These are phyloP conservation scores for Cetraspora pellucida DNA, from an alignment of 192 early-diverging fungal genomes.

Conservation along the genomic window DNA sequence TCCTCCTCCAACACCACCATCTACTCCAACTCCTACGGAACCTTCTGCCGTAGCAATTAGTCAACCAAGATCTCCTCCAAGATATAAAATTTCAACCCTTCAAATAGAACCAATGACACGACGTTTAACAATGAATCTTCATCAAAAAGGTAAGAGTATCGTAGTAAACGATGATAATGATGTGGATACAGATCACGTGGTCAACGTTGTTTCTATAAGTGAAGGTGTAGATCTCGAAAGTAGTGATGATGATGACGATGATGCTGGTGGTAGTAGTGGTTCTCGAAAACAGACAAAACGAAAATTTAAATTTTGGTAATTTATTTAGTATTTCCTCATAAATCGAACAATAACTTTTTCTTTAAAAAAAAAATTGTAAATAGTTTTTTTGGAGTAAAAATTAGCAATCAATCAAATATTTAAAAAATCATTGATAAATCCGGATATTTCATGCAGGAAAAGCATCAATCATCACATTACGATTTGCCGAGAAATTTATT, in stretches of 20 bases:
- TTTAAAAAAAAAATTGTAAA: too few species aligned
- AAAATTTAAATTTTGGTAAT: not conserved
- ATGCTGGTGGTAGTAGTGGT: not conserved
- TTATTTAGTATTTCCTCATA: too few species aligned
- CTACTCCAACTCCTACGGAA: not conserved
- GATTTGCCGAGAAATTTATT: too few species aligned
- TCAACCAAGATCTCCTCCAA: not conserved
- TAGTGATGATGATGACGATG: not conserved
- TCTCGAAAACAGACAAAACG: not conserved
- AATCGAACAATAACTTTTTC: too few species aligned
- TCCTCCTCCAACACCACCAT: slow-evolving; percentile 2
- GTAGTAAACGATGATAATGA: slow-evolving; percentile 11
- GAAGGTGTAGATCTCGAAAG: not conserved
- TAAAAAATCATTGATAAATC: too few species aligned
- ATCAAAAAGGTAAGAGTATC: slow-evolving; percentile 27
- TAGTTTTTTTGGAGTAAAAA: too few species aligned
- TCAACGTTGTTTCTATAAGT: slow-evolving; percentile 10
- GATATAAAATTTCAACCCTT: slow-evolving; percentile 26
- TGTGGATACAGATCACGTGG: slow-evolving; percentile 11
- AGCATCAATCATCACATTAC: too few species aligned
- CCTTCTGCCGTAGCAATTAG: not conserved
- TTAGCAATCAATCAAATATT: too few species aligned
- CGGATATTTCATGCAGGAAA: too few species aligned
- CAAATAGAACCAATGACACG: slow-evolving; percentile 34
- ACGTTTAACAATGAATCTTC: slow-evolving; percentile 25